Base-by-base conservation (phyloP, 768 basidiomycete genomes). In the Trametes gibbosa region DNA sequence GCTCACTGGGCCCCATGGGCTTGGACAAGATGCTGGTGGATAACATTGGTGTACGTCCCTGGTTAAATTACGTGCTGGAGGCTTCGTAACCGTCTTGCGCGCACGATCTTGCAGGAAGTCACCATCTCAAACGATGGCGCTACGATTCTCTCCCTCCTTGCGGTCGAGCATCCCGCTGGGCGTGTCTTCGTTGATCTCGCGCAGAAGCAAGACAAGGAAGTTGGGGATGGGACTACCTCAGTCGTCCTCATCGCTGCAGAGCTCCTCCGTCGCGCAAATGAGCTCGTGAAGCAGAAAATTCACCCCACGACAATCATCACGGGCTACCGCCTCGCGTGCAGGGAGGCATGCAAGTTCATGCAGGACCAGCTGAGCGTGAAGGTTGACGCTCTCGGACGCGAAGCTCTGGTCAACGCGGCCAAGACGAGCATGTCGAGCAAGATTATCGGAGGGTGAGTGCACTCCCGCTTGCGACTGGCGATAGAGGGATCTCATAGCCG, bases 101-200 rank as follows among this genome's bases (percentile, higher is more conserved):
- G 48, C 17, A 16, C 23, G 16, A 25, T 35, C 37, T 45, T 42
- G 5, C 73, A 96, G 94, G 97, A 99, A 82, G 95, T 98, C 27
- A 98, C 97, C 29, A 98, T 99, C 72, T 98, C 97, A 47, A 99
- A 99, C 75, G 97, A 98, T 76, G 97, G 97, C 48, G 97, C 97
- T 16, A 98, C 97, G n/a, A 99, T 99, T 66, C 85, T 99, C 39
- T 88, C 92, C 23, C 81, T 98, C 19, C 80, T 98, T 40, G 86
- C 93, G 16, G 95, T 99, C 45, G 93, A 97, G 68, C 94, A 98
- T 70, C 97, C 97, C 25, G 97, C 97, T 4, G 97, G 95, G 21
- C 89, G 92, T 63, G 95, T 99, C 63, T 94, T 99, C 64, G 95
- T 98, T 47, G 95, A 98, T 74, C 90, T 99, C 45, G 95, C 97